Base-by-base conservation (phyloP, 805 yeast genomes). In the Kodamaea nitidulidarum region DNA sequence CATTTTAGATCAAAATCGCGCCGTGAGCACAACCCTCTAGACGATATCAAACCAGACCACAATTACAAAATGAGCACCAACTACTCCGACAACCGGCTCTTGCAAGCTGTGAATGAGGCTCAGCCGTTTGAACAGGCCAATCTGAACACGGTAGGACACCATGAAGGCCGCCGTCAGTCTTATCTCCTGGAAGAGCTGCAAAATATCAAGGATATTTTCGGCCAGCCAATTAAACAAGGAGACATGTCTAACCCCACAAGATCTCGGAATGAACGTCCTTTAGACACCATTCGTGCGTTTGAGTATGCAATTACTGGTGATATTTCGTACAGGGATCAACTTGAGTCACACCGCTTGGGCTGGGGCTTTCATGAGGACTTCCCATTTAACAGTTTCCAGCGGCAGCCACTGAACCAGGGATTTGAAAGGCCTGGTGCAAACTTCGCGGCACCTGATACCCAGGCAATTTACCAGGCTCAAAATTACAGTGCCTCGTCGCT, bases 271-370 rank as follows among this genome's bases (percentile, higher is more conserved):
- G 99, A 93, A 65, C 78, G 99, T 54, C 99, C 99, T 3, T 68
- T 93, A 53, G 99, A 95, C 61, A 93, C 99, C 2, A 90, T 93
- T 54, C 75, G 98, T 51, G 74, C 86, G 4, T 93, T 93, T 63
- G 98, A 93, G 68, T 93, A 83, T 57, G 81, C 97, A 27, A 88
- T 93, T 47, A 87, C 96, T 5, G 96, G 96, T 38, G 98, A 93
- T 61, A 65, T 73, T 42, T 62, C 76, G 9, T 83, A 85, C 68
- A 79, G 81, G 39, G 93, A 87, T 41, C 88, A 85, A 52, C 70
- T 88, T 53, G 97, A 90, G 62, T 73, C 90, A 3, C 76, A 77
- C 6, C 70, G 78, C 14, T 73, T 84, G 32, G 98, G 97, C 11
- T 90, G 95, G 83, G 79, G 84, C 39, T 86, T 87, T 78, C 97